Conservation (phyloP, 2,329 filamentous ascomycete species). For the Fusarium kyushuense region DNA sequence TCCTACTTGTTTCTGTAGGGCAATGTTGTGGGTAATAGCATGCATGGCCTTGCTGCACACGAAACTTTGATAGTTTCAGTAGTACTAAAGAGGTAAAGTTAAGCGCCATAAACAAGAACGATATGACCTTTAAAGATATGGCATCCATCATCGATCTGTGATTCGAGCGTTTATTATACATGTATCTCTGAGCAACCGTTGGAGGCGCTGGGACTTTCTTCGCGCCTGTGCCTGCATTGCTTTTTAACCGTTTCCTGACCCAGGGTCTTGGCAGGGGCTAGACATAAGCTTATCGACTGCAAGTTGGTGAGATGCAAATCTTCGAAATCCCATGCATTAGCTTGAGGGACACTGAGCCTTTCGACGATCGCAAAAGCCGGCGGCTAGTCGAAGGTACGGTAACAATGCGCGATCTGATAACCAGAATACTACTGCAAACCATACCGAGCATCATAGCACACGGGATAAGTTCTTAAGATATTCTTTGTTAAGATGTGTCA, state of each 20-base stretch:
- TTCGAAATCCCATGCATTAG: conserved; percentile 4
- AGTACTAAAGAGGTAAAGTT: not conserved
- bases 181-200: not conserved
- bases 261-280: conserved; percentile 12
- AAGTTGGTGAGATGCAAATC: not conserved
- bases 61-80: conserved; percentile 19
- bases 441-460: conserved; percentile 1
- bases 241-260: not conserved
- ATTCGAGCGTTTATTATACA: not conserved
- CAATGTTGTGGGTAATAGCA: not conserved
- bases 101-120: not conserved
- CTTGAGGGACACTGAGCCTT: not conserved
- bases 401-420: not conserved
- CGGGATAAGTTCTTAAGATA: not conserved
- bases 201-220: not conserved
- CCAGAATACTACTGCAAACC: not conserved
- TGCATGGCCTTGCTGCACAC: conserved; percentile 1
- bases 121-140: not conserved
- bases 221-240: not conserved
- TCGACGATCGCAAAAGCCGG: not conserved
- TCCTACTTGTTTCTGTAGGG: conserved; percentile 2
- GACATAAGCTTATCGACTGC: conserved; percentile 14
- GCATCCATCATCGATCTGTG: not conserved
- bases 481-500: not conserved
- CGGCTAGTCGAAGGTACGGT: not conserved